Evolutionary conservation across 495 filamentous ascomycete genomes (phyloP), one percentile per base, ranked within the genome.

Genomic region (Ascodesmis nigricans): DNA sequence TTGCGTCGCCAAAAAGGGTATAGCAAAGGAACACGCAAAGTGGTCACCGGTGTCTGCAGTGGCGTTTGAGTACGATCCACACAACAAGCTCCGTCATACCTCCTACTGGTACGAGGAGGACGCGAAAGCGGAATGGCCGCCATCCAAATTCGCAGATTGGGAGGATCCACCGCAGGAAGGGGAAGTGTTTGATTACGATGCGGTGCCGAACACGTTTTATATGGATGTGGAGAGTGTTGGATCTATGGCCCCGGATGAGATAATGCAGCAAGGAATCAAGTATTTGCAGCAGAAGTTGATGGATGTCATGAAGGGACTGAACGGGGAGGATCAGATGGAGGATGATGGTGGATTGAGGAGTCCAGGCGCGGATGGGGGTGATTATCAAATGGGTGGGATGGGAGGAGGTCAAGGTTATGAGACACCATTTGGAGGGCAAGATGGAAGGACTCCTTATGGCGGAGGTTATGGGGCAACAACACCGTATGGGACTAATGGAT

Each of bases 1-100:
- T 27, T 93, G 84, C 49, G 71, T 93, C 43, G 90, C 82, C 33
- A 93, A 91, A 65, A 95, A 95, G 62, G 87, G 87, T 0, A 93
- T 93, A 39, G 82, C 84, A 2, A 97, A 95, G 63, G 87, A 97
- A 53, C 87, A 97, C 60, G 75, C 90, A 0, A 97, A 97, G 54
- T 97, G 87, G 87, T 73, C 77, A 31, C 82, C 90, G 2, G 77
- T 74, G 25, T 63, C 82, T 37, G 90, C 87, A 3, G 72, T 97
- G 32, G 87, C 81, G 16, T 97, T 95, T 46, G 87, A 97, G 56
- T 97, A 97, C 55, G 87, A 97, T 50, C 87, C 87, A 38, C 74
- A 83, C 52, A 97, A 97, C 55, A 90, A 83, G 54, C 57, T 97
- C 29, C 62, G 66, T 38, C 87, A 97, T 58, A 58, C 80, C 25